Percentiles rank a stretch among this genome's conserved stretches.
Conservation (phyloP, 176 grass and related monocot genomes). For the Rhynchospora pubera region DNA sequence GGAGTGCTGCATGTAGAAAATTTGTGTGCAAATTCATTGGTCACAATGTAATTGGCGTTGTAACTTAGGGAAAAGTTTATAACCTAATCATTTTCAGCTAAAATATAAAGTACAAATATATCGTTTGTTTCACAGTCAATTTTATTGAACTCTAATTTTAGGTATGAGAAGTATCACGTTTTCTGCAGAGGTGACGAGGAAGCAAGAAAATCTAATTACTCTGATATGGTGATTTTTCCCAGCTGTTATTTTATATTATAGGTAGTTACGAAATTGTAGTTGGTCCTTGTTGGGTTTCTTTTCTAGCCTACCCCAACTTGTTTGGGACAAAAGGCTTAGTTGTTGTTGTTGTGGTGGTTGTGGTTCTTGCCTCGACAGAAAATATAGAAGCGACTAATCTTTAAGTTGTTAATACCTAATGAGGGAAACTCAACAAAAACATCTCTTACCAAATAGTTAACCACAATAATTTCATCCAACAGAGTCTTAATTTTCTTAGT, state of each 20-base stretch:
- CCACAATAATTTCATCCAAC: too few relatives aligned
- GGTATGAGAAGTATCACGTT: constrained; percentile 96
- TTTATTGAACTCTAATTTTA: constrained; percentile 25
- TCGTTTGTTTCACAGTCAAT: constrained; percentile 1
- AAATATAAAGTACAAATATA: background rate
- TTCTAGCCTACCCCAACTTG: too few relatives aligned
- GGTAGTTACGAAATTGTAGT: background rate
- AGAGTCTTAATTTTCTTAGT: background rate
- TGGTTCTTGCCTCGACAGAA: background rate
- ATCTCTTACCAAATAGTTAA: background rate
- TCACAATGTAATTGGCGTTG: background rate
- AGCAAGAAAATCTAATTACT: constrained; percentile 86
- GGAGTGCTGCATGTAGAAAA: background rate
- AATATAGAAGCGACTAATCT: background rate
- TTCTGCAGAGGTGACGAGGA: constrained; percentile 82
- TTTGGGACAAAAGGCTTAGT: too few relatives aligned
- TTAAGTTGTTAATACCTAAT: background rate
- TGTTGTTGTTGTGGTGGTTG: too few relatives aligned
- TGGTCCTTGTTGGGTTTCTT: too few relatives aligned
- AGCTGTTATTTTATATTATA: background rate
- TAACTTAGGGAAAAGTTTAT: background rate
- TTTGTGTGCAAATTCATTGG: background rate
- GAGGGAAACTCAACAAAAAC: background rate
- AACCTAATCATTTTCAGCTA: background rate
- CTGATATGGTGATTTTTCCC: constrained; percentile 60